These are phyloP conservation scores for Penicillium mononematosum DNA, from an alignment of 495 filamentous ascomycete species.

Conservation along the genomic window DNA sequence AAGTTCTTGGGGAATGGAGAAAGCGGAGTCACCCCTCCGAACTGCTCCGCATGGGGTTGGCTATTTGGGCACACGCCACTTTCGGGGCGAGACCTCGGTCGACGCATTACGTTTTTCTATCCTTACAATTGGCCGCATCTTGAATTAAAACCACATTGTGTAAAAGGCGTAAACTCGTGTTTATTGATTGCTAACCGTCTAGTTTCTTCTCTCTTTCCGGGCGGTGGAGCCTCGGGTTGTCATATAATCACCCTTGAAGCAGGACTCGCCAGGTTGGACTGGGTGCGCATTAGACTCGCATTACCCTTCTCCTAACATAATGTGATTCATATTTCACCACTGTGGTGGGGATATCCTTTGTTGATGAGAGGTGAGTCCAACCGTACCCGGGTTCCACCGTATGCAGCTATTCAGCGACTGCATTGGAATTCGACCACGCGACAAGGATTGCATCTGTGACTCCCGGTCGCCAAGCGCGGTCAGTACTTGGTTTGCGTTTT, in stretches of 20 bases:
- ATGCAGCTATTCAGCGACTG: slow-evolving; percentile 7
- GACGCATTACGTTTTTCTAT: slow-evolving; percentile 5
- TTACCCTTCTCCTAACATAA: neutral
- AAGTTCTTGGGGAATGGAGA: slow-evolving; percentile 25
- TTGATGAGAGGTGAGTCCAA: neutral
- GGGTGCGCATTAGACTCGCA: neutral
- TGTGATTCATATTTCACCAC: neutral
- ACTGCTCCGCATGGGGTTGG: slow-evolving; percentile 38
- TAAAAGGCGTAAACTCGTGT: neutral
- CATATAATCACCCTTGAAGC: neutral
- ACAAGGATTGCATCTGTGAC: slow-evolving; percentile 7
- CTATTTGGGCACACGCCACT: slow-evolving; percentile 17
- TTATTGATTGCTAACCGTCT: neutral
- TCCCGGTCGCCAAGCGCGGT: neutral
- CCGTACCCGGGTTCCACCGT: neutral
- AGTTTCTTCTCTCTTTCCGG: neutral
- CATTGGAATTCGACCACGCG: slow-evolving; percentile 15
- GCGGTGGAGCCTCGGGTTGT: neutral
- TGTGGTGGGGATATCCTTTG: neutral
- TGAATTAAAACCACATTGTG: neutral
- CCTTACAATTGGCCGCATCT: slow-evolving; percentile 5
- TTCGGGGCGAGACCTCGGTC: slow-evolving; percentile 15
- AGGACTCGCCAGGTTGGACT: slow-evolving; percentile 8
- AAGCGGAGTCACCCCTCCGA: slow-evolving; percentile 38
- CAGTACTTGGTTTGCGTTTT: neutral